Conservation (phyloP, 1,139 yeast genomes). For the Yamadazyma jaroonii region DNA sequence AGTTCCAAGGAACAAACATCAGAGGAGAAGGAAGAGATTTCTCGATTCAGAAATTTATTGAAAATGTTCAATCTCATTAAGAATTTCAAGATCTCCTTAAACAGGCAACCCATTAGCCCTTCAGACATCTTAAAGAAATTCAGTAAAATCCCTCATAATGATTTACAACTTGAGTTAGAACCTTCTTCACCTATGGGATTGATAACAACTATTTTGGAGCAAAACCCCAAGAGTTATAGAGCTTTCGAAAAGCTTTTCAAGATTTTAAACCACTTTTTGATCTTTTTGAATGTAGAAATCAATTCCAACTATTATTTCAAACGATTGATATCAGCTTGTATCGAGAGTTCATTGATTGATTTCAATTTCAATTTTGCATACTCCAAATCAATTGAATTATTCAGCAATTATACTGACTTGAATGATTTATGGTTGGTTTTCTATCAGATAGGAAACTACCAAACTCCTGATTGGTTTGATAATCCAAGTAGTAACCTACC, state of each 20-base stretch:
- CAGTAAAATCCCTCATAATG: constrained; percentile 16
- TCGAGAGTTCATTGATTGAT: constrained; percentile 56
- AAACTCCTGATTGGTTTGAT: constrained; percentile 48
- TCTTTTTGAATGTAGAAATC: constrained; percentile 18
- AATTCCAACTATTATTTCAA: constrained; percentile 21
- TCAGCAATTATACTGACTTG: constrained; percentile 19
- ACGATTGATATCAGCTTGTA: constrained; percentile 47
- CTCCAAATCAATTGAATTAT: constrained; percentile 29
- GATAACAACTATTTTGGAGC: constrained; percentile 44
- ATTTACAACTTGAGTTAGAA: constrained; percentile 14
- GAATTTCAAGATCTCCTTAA: constrained; percentile 37
- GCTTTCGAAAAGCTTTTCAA: constrained; percentile 44
- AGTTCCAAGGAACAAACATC: constrained; percentile 16
- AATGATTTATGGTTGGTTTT: constrained; percentile 57
- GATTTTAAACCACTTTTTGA: constrained; percentile 39
- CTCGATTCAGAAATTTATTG: constrained; percentile 26
- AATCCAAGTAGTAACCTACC: constrained; percentile 19
- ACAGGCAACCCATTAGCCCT: constrained; percentile 29
- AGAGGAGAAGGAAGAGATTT: constrained; percentile 14
- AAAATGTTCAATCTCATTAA: constrained; percentile 28
- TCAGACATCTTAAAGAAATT: constrained; percentile 24
- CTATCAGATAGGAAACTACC: constrained; percentile 59
- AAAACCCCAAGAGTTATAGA: constrained; percentile 52
- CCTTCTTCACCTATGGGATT: constrained; percentile 24
- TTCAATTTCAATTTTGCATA: constrained; percentile 56